These are phyloP conservation scores for Botrytis cinerea DNA, from an alignment of 2,329 filamentous ascomycete species.

Conservation along the genomic window DNA sequence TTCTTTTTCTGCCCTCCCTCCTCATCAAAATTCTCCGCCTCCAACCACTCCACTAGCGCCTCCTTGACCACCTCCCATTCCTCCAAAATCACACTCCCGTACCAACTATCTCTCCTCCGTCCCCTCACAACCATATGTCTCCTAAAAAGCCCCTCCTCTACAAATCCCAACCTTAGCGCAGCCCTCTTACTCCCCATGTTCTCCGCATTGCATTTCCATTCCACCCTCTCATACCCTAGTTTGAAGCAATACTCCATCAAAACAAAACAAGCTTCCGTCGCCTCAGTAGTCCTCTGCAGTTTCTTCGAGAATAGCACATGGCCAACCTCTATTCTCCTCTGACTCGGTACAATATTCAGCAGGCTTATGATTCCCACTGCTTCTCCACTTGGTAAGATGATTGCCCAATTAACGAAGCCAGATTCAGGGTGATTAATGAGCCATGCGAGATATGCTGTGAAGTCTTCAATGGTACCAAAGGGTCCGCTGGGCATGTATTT, in stretches of 20 bases:
- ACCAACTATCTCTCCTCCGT: conserved; percentile 58
- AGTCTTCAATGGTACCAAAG: conserved; percentile 38
- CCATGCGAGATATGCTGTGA: conserved; percentile 37
- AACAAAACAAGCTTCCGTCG: conserved; percentile 61
- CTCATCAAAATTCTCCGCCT: conserved; percentile 45
- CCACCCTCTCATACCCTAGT: conserved; percentile 57
- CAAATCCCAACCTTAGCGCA: conserved; percentile 59
- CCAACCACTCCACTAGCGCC: conserved; percentile 57
- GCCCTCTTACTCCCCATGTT: conserved; percentile 57
- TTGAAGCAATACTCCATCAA: conserved; percentile 57
- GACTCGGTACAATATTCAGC: conserved; percentile 50
- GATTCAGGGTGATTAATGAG: not conserved
- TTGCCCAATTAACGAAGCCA: conserved; percentile 9
- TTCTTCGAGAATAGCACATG: conserved; percentile 52
- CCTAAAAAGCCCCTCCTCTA: conserved; percentile 60
- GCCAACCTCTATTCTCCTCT: conserved; percentile 60
- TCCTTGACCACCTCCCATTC: conserved; percentile 55
- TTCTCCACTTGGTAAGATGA: conserved; percentile 20
- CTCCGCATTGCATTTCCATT: conserved; percentile 64
- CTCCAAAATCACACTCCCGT: conserved; percentile 58
- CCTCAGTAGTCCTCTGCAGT: conserved; percentile 55
- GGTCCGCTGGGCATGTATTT: conserved; percentile 47
- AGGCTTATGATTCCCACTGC: conserved; percentile 47
- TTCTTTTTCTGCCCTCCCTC: conserved; percentile 53
- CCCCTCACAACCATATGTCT: conserved; percentile 63